phyloP scores from a whole-genome alignment of 208 protist species.

The Leishmania aethiopica region DNA sequence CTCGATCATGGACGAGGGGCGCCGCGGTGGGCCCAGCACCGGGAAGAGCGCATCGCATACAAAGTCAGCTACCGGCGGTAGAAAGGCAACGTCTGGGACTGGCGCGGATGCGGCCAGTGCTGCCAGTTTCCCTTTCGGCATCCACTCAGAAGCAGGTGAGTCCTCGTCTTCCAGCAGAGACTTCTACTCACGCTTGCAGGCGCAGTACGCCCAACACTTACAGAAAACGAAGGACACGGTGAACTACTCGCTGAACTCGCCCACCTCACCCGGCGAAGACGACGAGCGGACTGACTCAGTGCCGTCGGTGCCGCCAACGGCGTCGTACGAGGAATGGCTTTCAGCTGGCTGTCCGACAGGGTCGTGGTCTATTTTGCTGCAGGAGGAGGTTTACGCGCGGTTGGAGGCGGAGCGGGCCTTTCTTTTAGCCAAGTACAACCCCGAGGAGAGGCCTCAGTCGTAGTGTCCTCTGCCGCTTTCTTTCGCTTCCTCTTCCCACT shows the following conservation, averaged over 20 bases:
- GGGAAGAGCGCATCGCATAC: neutral
- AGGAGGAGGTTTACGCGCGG: slow-evolving; percentile 63
- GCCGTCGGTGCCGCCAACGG: slow-evolving; percentile 20
- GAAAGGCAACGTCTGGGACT: neutral
- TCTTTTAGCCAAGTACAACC: slow-evolving; percentile 57
- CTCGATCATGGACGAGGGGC: slow-evolving; percentile 44
- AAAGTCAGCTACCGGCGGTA: neutral
- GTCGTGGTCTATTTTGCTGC: slow-evolving; percentile 56
- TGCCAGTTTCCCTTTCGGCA: neutral
- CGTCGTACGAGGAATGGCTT: slow-evolving; percentile 63
- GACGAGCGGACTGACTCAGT: slow-evolving; percentile 8
- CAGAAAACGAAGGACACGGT: neutral
- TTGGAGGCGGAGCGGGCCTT: slow-evolving; percentile 51
- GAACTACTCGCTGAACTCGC: neutral
- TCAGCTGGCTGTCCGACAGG: slow-evolving; percentile 49
- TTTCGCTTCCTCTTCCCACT: neutral
- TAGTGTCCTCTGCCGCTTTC: neutral
- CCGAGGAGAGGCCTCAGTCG: neutral
- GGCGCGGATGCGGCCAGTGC: neutral
- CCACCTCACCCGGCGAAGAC: neutral
- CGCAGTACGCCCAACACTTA: slow-evolving; percentile 12
- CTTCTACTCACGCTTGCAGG: slow-evolving; percentile 22
- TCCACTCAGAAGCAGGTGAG: neutral
- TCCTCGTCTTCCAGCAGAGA: slow-evolving; percentile 1
- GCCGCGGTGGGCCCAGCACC: neutral